These are phyloP conservation scores for Rehmannia glutinosa DNA, from an alignment of 257 asterid species.

Conservation along the genomic window DNA sequence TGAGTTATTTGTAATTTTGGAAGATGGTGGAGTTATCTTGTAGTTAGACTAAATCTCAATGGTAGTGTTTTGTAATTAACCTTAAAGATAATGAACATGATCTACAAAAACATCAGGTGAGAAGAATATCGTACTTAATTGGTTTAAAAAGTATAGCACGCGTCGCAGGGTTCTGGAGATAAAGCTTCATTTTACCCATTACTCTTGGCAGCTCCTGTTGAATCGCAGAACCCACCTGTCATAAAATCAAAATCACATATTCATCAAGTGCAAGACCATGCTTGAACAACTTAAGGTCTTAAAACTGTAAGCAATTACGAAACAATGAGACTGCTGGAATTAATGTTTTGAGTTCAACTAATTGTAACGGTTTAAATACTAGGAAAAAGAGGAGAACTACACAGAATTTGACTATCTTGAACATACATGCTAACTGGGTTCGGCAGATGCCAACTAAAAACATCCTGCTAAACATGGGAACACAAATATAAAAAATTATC, in stretches of 20 bases:
- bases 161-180: slow-evolving; percentile 90
- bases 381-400: background rate
- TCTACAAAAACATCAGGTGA: background rate
- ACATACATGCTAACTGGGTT: too few relatives aligned
- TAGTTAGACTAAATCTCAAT: too few relatives aligned
- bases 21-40: too few relatives aligned
- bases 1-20: too few relatives aligned
- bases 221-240: slow-evolving; percentile 71
- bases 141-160: slow-evolving; percentile 95
- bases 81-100: background rate
- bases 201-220: slow-evolving; percentile 80
- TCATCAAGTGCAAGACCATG: too few relatives aligned
- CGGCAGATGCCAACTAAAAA: background rate
- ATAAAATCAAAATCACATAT: background rate
- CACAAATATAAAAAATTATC: background rate
- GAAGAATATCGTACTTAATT: slow-evolving; percentile 61
- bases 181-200: slow-evolving; percentile 90
- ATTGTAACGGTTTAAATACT: background rate
- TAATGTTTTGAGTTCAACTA: background rate
- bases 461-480: background rate
- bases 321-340: too few relatives aligned
- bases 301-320: too few relatives aligned
- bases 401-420: background rate
- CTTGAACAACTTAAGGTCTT: too few relatives aligned
- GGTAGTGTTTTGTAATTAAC: background rate